These are phyloP conservation scores for Digitaria exilis DNA, from an alignment of 202 grass and related monocot species.

Conservation along the genomic window DNA sequence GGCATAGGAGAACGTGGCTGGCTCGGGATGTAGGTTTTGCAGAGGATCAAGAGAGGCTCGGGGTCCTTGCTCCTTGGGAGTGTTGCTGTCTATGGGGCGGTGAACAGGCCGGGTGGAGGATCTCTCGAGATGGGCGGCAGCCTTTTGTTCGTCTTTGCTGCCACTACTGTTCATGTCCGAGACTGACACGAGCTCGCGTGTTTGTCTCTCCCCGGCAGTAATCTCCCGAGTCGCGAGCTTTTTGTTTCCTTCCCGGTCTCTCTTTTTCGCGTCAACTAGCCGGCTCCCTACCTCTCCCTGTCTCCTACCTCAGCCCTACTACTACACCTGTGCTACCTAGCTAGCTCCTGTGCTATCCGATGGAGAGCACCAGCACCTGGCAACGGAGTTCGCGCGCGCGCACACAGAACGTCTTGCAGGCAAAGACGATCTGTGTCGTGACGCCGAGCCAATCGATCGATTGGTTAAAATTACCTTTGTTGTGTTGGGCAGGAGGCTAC, in stretches of 20 bases:
- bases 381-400: conserved; percentile 35
- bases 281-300: conserved; percentile 53
- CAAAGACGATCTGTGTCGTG: neutral
- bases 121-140: conserved; percentile 53
- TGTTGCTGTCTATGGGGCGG: conserved; percentile 13
- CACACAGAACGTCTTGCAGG: conserved; percentile 7
- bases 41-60: conserved; percentile 20
- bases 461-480: conserved; percentile 62
- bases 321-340: too few species aligned
- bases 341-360: conserved; percentile 16
- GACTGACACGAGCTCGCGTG: conserved; percentile 65
- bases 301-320: conserved; percentile 41
- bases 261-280: conserved; percentile 79
- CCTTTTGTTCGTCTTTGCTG: conserved; percentile 45
- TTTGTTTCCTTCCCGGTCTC: conserved; percentile 61
- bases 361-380: neutral
- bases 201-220: conserved; percentile 78
- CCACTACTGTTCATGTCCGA: conserved; percentile 44
- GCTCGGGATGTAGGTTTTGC: conserved; percentile 17
- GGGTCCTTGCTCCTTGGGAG: conserved; percentile 45
- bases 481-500: conserved; percentile 95
- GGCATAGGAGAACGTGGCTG: conserved; percentile 35
- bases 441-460: neutral
- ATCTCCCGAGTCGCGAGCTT: conserved; percentile 56
- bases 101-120: conserved; percentile 40